Conservation (phyloP, 805 yeast species). For the Zygosaccharomyces gambellarensis region DNA sequence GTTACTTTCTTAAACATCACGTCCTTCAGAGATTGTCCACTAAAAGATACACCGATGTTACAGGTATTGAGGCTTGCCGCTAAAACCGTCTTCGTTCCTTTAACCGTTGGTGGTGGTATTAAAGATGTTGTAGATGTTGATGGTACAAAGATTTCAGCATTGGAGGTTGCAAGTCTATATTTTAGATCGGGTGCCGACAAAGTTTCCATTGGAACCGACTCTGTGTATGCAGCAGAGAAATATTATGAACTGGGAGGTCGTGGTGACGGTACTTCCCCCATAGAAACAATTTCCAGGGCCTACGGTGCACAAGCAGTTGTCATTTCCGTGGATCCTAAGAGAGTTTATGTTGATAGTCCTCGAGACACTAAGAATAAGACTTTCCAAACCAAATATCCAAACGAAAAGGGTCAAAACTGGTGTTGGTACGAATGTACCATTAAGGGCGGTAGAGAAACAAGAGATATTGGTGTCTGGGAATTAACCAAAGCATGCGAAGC, state of each 20-base stretch:
- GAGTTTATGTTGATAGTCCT: conserved; percentile 65
- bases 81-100: conserved; percentile 88
- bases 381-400: conserved; percentile 58
- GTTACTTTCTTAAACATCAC: conserved; percentile 92
- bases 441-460: conserved; percentile 91
- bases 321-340: conserved; percentile 95
- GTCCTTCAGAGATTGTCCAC: conserved; percentile 90
- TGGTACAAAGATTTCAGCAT: conserved; percentile 74
- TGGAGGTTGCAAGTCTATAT: conserved; percentile 84
- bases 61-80: conserved; percentile 81
- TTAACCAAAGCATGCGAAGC: conserved; percentile 83
- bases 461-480: conserved; percentile 88
- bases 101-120: conserved; percentile 98
- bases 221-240: conserved; percentile 85
- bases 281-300: conserved; percentile 85
- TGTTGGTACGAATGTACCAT: conserved; percentile 95
- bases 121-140: conserved; percentile 84
- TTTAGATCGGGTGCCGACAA: conserved; percentile 98
- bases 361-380: conserved; percentile 55
- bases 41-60: conserved; percentile 91
- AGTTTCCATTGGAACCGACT: conserved; percentile 96
- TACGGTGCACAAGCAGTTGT: conserved; percentile 98
- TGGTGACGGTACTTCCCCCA: conserved; percentile 76
- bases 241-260: conserved; percentile 55
- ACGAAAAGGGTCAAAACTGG: conserved; percentile 84